These are phyloP conservation scores for Moniliella sp. DNA, from an alignment of 1,284 basidiomycete genomes.

Conservation along the genomic window DNA sequence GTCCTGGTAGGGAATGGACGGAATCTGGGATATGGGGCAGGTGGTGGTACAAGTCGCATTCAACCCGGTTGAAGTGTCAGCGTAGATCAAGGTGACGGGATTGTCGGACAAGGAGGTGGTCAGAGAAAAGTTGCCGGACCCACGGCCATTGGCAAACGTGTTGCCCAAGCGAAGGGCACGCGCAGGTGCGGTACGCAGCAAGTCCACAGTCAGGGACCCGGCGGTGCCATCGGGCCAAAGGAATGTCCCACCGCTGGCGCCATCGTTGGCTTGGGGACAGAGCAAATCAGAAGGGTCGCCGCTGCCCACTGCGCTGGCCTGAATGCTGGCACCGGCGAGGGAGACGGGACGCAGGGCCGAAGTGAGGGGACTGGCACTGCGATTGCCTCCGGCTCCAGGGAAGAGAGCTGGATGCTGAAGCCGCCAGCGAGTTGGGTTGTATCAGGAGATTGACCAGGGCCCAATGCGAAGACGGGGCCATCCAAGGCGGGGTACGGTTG, in stretches of 20 bases:
- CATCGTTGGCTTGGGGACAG: slow-evolving; percentile 60
- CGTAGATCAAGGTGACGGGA: slow-evolving; percentile 50
- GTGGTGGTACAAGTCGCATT: slow-evolving; percentile 40
- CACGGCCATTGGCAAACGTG: slow-evolving; percentile 56
- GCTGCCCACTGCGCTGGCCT: slow-evolving; percentile 50
- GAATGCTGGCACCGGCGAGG: slow-evolving; percentile 43
- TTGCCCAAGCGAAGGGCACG: slow-evolving; percentile 72
- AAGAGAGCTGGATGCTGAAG: too few relatives aligned
- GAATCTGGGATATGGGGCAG: slow-evolving; percentile 34
- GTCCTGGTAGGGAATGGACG: slow-evolving; percentile 61
- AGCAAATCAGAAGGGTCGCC: slow-evolving; percentile 52
- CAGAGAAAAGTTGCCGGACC: slow-evolving; percentile 62
- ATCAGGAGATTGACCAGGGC: slow-evolving; percentile 47
- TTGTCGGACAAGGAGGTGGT: slow-evolving; percentile 63
- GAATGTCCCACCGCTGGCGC: slow-evolving; percentile 60
- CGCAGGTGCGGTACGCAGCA: slow-evolving; percentile 50
- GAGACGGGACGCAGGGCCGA: slow-evolving; percentile 32
- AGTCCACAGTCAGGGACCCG: slow-evolving; percentile 49
- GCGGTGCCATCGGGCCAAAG: slow-evolving; percentile 54
- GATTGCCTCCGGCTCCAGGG: too few relatives aligned
- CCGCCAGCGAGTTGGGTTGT: slow-evolving; percentile 70
- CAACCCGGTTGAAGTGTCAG: slow-evolving; percentile 51
- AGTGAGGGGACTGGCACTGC: slow-evolving; percentile 22
- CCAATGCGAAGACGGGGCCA: slow-evolving; percentile 58
- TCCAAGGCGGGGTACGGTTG: slow-evolving; percentile 59